Conservation (phyloP, 441 rosid species). For the Populus hybrid region DNA sequence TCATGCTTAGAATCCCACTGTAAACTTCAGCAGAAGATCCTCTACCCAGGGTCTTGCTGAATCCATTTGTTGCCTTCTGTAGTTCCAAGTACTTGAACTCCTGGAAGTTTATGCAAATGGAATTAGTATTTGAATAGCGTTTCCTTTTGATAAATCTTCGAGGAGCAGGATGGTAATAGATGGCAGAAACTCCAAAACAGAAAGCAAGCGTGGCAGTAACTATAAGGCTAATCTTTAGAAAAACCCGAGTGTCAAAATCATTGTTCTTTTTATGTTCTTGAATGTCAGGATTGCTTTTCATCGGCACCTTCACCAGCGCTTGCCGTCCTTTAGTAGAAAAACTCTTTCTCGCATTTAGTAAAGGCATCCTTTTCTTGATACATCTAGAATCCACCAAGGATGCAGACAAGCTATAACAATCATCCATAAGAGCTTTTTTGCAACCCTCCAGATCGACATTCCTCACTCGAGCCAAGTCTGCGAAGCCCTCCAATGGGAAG, state of each 20-base stretch:
- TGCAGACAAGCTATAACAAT: constrained; percentile 30
- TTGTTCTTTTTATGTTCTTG: not conserved
- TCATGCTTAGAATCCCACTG: constrained; percentile 15
- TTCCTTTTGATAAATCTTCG: constrained; percentile 1
- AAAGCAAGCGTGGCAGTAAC: constrained; percentile 22
- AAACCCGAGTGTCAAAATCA: not conserved
- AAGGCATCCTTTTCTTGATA: constrained; percentile 25
- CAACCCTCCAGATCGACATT: constrained; percentile 26
- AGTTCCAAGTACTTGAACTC: constrained; percentile 27
- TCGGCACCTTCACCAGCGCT: constrained; percentile 30
- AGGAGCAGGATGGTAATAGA: constrained; percentile 24
- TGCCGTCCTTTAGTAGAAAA: constrained; percentile 22
- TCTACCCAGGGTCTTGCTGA: constrained; percentile 19
- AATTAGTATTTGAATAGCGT: not conserved
- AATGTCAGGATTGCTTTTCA: constrained; percentile 10
- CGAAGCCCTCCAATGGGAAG: constrained; percentile 15
- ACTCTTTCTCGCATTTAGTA: constrained; percentile 25
- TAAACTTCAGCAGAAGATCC: constrained; percentile 33
- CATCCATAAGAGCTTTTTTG: constrained; percentile 26
- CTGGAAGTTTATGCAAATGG: constrained; percentile 24
- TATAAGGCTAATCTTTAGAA: constrained; percentile 18
- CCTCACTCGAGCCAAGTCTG: constrained; percentile 20
- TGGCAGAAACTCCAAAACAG: constrained; percentile 19
- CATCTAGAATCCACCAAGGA: constrained; percentile 19
- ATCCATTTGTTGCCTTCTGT: constrained; percentile 22